A percentile compares a stretch with the other conserved stretches of the same genome.
phyloP scores from a whole-genome alignment of 176 grass and related monocot species.

The Guadua angustifolia region DNA sequence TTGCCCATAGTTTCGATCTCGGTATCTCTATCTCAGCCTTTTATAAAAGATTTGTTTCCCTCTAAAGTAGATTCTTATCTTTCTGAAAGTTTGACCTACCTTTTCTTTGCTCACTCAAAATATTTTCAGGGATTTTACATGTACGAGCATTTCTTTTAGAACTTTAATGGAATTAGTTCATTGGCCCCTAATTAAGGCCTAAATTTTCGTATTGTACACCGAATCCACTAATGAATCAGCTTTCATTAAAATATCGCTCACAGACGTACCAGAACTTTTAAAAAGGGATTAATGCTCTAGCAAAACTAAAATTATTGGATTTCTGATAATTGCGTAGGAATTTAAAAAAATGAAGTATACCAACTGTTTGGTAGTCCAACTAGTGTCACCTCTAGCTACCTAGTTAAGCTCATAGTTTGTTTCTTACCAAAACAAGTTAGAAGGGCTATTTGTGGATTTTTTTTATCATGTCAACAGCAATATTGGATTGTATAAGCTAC shows the following conservation, averaged over 20 bases:
- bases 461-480: too few species aligned
- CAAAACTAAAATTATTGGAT: background rate
- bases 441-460: too few species aligned
- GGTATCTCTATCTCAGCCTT: slow-evolving; percentile 17
- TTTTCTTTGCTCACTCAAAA: slow-evolving; percentile 26
- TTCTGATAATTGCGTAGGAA: background rate
- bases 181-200: background rate
- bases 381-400: too few species aligned
- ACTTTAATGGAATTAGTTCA: background rate
- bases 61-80: too few species aligned
- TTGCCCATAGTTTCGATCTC: background rate
- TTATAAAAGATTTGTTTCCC: too few species aligned
- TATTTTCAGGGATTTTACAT: background rate
- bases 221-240: background rate
- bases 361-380: too few species aligned
- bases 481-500: too few species aligned
- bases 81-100: background rate
- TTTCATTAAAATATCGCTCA: background rate
- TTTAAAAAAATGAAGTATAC: too few species aligned
- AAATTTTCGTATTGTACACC: background rate
- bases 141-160: background rate
- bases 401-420: too few species aligned
- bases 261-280: background rate
- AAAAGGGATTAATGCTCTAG: background rate
- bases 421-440: too few species aligned